Conservation (phyloP, 2,329 filamentous ascomycete genomes). For the Rutstroemia sp. region DNA sequence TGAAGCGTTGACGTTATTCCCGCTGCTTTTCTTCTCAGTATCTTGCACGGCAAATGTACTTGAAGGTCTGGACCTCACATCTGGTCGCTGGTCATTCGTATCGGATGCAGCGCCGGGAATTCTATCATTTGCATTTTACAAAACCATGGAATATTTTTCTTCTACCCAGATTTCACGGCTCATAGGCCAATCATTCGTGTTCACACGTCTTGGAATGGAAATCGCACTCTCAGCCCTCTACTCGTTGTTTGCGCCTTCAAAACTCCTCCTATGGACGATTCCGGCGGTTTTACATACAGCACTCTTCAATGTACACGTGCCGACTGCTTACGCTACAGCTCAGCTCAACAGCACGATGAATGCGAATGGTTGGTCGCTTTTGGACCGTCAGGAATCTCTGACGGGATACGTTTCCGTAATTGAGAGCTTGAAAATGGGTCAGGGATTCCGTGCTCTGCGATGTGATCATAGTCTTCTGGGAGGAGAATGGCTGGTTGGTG, state of each 20-base stretch:
- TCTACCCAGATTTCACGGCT: conserved; percentile 37
- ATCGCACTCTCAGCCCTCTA: conserved; percentile 59
- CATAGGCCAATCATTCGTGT: conserved; percentile 54
- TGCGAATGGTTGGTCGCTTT: conserved; percentile 60
- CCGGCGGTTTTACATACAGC: conserved; percentile 68
- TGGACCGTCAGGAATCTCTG: conserved; percentile 76
- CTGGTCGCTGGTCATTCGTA: conserved; percentile 47
- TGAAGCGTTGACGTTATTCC: conserved; percentile 66
- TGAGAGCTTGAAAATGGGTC: conserved; percentile 52
- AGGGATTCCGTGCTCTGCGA: conserved; percentile 72
- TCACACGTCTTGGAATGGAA: conserved; percentile 68
- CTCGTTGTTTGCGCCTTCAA: conserved; percentile 60
- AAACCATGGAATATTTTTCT: conserved; percentile 31
- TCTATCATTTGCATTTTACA: conserved; percentile 59
- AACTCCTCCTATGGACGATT: conserved; percentile 55
- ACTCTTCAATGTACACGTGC: conserved; percentile 67
- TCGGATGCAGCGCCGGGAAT: conserved; percentile 59
- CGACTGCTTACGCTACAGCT: conserved; percentile 50
- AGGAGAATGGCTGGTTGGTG: conserved; percentile 71
- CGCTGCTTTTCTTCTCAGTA: conserved; percentile 56
- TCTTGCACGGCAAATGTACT: conserved; percentile 57
- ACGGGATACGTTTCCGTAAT: conserved; percentile 92
- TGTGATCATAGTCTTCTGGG: conserved; percentile 93
- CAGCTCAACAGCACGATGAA: conserved; percentile 60
- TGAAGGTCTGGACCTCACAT: conserved; percentile 48